Base-by-base conservation (phyloP, 306 rosid species). In the Castanospermum australe region DNA sequence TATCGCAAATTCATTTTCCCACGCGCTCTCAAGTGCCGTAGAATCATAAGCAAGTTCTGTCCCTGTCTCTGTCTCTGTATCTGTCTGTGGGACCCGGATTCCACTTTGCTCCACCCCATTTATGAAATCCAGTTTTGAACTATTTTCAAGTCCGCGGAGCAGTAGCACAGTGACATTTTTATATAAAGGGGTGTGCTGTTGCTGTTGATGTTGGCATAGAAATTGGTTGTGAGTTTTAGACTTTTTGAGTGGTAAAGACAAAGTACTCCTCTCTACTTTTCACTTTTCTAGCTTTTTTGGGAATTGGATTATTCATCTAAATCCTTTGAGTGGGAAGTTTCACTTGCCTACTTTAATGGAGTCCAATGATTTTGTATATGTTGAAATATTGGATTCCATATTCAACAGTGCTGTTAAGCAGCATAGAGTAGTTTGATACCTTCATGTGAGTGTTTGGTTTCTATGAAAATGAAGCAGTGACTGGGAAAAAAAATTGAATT, bases 341-440 rank as follows among this genome's bases (percentile, higher is more conserved):
- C 63, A 74, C 24, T 39, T 5, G 8, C 48, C 36, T 22, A 11
- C 71, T 50, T 35, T 78, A 39, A 94, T 90, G 98, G 96, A 87
- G 74, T 83, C 81, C 73, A 56, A 80, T 65, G 97, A 89, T 39
- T 77, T 73, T 84, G 87, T 89, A 63, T 60, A 50, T 51, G 76
- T 60, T 56, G 85, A 56, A 64, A 61, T 67, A 65, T 79, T 77
- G 80, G 84, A 25, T 39, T 57, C 2, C 14, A 9, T 50, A 14
- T 65, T 86, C 83, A 83, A 38, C 36, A 17, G 8, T 42, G 20
- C 55, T 59, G 87, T 83, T 82, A 71, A 75, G 89, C 39, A 35
- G 59, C 66, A 47, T 9, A 28, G 6, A 47, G 28, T 18, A 24
- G 48, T 84, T 70, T 60, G 25, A 20, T 20, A 66, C 35, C 54